Evolutionary conservation across 1,284 basidiomycete species (phyloP).

Genomic region (Boletellus deceptivus): DNA sequence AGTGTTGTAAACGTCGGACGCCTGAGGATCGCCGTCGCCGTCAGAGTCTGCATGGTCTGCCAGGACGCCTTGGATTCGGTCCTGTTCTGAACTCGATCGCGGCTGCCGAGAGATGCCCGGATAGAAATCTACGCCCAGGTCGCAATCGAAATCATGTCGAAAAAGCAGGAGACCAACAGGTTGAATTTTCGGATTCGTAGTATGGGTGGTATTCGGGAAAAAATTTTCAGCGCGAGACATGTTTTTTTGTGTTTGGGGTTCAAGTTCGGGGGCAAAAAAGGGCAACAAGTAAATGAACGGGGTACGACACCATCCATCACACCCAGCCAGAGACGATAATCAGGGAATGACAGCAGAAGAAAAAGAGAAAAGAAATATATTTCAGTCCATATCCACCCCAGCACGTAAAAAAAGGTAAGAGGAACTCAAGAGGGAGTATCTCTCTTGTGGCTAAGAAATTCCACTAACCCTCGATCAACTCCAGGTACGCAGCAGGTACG

Average conservation of each 20-base stretch:
- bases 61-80: not conserved
- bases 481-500: constrained; percentile 87
- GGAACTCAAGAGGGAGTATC: constrained; percentile 47
- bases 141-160: constrained; percentile 9
- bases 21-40: constrained; percentile 2
- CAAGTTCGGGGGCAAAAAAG: constrained; percentile 2
- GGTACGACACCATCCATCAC: constrained; percentile 15
- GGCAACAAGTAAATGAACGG: constrained; percentile 27
- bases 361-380: constrained; percentile 53
- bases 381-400: constrained; percentile 66
- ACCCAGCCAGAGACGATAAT: constrained; percentile 9
- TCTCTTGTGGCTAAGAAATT: constrained; percentile 25
- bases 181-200: constrained; percentile 16
- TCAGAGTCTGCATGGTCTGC: not conserved
- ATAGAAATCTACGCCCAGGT: constrained; percentile 5
- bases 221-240: constrained; percentile 5
- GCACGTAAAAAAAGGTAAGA: constrained; percentile 49
- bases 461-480: constrained; percentile 84
- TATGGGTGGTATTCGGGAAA: constrained; percentile 2
- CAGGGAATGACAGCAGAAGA: constrained; percentile 31
- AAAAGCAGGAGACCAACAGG: constrained; percentile 1
- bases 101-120: not conserved
- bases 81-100: not conserved
- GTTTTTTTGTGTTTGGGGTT: constrained; percentile 5
- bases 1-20: constrained; percentile 25